Base-by-base conservation (phyloP, 495 filamentous ascomycete genomes). In the Corynascus novoguineensis region DNA sequence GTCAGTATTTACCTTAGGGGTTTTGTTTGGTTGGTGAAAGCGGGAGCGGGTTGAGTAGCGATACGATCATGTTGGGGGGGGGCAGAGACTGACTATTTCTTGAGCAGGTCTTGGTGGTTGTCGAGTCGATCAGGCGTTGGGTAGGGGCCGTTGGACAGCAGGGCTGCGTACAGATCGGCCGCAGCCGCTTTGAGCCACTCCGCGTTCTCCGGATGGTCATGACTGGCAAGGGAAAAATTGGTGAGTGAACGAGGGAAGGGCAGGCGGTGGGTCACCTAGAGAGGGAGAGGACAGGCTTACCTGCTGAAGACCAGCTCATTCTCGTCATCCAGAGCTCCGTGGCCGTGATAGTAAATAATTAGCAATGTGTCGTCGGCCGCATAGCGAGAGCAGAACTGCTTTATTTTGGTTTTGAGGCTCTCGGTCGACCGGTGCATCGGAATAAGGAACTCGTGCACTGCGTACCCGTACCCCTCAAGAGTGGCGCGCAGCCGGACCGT, bases 291-390 rank as follows among this genome's bases (percentile, higher is more conserved):
- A 29, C 11, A 1, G 12, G 40, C 62, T 0, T 34, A 64, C 64
- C 64, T 70, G 64, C 68, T 71, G 21, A 71, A 71, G 2, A 69
- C 60, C 14, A 71, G 58, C 64, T 69, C 68, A 17, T 68, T 67
- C 9, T 65, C 61, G 17, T 62, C 66, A n/a, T 71, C 60, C 37
- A 71, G 40, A 15, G 64, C 59, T 5, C 68, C 68, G 28, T 71
- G 68, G 2, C 68, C 68, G 49, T 71, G 68, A 24, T 71, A 71
- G 25, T 71, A 71, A 3, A 69, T 54, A 4, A 71, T 60, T n/a
- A 71, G 34, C 40, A 71, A 57, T 5, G 62, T 65, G 50, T 71
- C 68, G 34, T 67, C 62, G 5, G 50, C 54, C 8, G 66, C 66
- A 21, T 50, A 51, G 28, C 54, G 50, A n/a, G n/a, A n/a, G 49